Base-by-base conservation (phyloP, 805 yeast genomes). In the Kodamaea hsintzibuensis region DNA sequence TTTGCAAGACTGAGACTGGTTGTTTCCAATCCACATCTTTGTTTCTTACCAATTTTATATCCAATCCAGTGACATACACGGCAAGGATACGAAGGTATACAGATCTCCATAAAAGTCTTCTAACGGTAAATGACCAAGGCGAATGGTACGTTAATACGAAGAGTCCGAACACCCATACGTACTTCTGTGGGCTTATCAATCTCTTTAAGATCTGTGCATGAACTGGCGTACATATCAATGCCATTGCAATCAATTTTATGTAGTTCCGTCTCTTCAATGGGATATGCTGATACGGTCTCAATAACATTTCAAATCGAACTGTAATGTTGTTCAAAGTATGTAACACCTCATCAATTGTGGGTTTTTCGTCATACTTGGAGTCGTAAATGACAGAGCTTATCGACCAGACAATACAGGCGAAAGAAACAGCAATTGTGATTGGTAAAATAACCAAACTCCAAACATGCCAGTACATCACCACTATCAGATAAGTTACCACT, bases 341-440 rank as follows among this genome's bases (percentile, higher is more conserved):
- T 37, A 82, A 55, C 1, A 81, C 80, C 58, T 82, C 85, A 50
- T 80, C 84, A 33, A 81, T 64, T 1, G 85, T 82, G 10, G 85
- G 84, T 47, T 68, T 74, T 52, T 77, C 81, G 50, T 77, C 73
- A 48, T 58, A 69, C 53, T 69, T 71, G 16, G 77, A 68, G 54
- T 79, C 83, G 54, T 72, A 69, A 1, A 72, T 57, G 7, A 75
- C 71, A 4, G 80, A 72, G 53, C 71, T 74, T 7, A 77, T 64
- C 17, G 72, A 64, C 85, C 85, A 82, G 30, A 74, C 75, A 7
- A 70, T 35, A 38, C 77, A 69, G 47, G 80, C 69, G 58, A 76
- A 72, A 1, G 60, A 50, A n/a, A 77, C 39, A 8, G 74, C 68
- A 2, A 71, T 39, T 12, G 77, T 42, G 3, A 76, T 37, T 0